A percentile compares a stretch with the other conserved stretches of the same genome.
Conservation (phyloP, 306 rosid species). For the Castanospermum australe region DNA sequence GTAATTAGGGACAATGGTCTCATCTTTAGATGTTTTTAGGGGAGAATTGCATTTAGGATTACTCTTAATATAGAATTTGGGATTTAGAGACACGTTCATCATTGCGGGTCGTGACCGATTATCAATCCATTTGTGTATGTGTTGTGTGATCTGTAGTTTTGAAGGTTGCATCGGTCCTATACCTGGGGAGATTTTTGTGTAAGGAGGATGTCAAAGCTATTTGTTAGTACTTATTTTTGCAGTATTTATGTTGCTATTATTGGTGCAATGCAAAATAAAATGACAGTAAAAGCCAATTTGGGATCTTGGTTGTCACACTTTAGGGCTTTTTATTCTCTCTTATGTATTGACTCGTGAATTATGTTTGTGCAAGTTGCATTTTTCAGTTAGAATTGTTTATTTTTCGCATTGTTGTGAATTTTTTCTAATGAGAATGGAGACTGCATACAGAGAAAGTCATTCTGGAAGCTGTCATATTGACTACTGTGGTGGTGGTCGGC, state of each 20-base stretch:
- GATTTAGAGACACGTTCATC: background rate
- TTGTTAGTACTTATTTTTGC: background rate
- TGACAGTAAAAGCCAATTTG: background rate
- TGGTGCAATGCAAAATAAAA: background rate
- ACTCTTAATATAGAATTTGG: background rate
- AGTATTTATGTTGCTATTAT: background rate
- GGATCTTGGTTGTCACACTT: background rate
- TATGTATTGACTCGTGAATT: background rate
- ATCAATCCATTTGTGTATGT: background rate
- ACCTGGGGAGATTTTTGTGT: background rate
- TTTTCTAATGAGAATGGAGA: background rate
- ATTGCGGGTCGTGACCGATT: background rate
- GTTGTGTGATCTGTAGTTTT: background rate
- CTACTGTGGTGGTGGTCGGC: constrained; percentile 75
- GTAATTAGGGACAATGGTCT: background rate
- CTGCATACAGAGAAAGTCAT: constrained; percentile 76
- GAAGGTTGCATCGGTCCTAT: too few species aligned
- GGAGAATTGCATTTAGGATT: background rate
- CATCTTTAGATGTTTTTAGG: background rate
- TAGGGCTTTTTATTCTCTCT: background rate
- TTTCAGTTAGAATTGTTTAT: background rate
- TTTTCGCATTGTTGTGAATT: background rate
- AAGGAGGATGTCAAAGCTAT: background rate
- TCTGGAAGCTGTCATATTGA: constrained; percentile 77
- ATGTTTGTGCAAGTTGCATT: background rate